phyloP scores from a whole-genome alignment of 2,329 filamentous ascomycete genomes.

The Neonectria neomacrospora region DNA sequence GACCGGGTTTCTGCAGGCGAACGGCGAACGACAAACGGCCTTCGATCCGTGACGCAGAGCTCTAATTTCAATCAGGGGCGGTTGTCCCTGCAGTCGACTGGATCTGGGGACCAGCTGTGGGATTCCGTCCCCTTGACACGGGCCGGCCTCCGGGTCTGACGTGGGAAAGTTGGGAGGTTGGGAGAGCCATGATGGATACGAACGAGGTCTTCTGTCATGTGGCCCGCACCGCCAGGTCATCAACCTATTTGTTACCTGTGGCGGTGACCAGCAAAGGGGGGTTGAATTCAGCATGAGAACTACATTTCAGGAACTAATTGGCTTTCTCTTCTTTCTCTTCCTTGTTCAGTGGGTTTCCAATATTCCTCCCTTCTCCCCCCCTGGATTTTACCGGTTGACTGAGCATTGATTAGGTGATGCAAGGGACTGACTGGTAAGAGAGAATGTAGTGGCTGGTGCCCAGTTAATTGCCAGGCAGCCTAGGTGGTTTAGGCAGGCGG shows the following conservation, averaged over 20 bases:
- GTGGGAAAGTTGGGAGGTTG: slow-evolving; percentile 39
- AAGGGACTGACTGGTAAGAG: not conserved
- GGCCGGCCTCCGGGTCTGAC: slow-evolving; percentile 28
- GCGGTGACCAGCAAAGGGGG: not conserved
- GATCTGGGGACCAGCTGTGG: slow-evolving; percentile 33
- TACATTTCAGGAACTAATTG: not conserved
- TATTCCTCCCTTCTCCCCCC: not conserved
- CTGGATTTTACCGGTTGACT: not conserved
- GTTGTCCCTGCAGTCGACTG: slow-evolving; percentile 16
- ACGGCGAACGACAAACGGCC: slow-evolving; percentile 5
- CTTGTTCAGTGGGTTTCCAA: not conserved
- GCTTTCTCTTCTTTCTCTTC: not conserved
- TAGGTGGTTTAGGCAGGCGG: not conserved
- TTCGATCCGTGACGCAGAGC: slow-evolving; percentile 11
- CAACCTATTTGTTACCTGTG: not conserved
- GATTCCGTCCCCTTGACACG: not conserved
- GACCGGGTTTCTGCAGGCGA: slow-evolving; percentile 14
- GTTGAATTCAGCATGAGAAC: not conserved
- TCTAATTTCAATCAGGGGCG: slow-evolving; percentile 27
- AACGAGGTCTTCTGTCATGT: not conserved
- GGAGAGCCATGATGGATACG: slow-evolving; percentile 19
- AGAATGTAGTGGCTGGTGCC: not conserved
- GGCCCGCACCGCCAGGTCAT: not conserved
- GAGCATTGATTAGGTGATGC: not conserved
- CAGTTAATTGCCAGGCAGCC: not conserved